A percentile compares a stretch with the other conserved stretches of the same genome.
These are phyloP conservation scores for Phytophthora cryptogea DNA, from an alignment of 352 stramenopile species.

Conservation along the genomic window DNA sequence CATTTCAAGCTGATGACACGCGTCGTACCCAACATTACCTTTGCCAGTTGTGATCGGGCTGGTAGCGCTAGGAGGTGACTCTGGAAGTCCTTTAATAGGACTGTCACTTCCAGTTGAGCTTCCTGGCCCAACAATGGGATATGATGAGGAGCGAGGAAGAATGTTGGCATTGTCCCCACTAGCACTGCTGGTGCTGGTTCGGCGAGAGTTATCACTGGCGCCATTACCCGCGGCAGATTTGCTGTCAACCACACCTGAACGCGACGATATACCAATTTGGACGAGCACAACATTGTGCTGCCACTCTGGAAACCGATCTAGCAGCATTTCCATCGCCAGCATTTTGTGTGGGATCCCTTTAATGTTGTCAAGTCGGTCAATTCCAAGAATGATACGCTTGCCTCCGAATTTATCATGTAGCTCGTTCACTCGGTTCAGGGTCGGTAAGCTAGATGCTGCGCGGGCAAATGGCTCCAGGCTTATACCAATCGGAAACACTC, in stretches of 20 bases:
- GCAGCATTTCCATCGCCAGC: slow-evolving; percentile 83
- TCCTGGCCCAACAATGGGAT: slow-evolving; percentile 21
- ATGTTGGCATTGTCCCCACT: slow-evolving; percentile 8
- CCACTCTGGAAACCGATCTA: slow-evolving; percentile 91
- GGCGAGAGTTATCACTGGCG: slow-evolving; percentile 15
- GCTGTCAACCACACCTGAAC: slow-evolving; percentile 51
- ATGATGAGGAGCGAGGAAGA: slow-evolving; percentile 32
- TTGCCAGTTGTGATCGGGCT: slow-evolving; percentile 32
- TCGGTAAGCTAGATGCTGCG: slow-evolving; percentile 54
- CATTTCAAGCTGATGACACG: slow-evolving; percentile 75
- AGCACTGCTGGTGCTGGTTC: slow-evolving; percentile 19
- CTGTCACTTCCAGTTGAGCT: slow-evolving; percentile 34
- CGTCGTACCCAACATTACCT: slow-evolving; percentile 37
- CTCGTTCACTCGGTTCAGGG: slow-evolving; percentile 70
- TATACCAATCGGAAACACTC: slow-evolving; percentile 89
- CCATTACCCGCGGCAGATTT: slow-evolving; percentile 16
- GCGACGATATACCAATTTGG: slow-evolving; percentile 95
- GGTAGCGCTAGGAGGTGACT: slow-evolving; percentile 25
- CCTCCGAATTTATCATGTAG: slow-evolving; percentile 78
- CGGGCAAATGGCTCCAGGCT: slow-evolving; percentile 82
- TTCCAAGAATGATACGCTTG: slow-evolving; percentile 83
- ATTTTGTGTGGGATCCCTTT: slow-evolving; percentile 92
- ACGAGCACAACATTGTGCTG: slow-evolving; percentile 95
- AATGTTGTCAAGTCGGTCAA: slow-evolving; percentile 89
- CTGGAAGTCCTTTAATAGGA: slow-evolving; percentile 30